Evolutionary conservation across 306 rosid genomes (phyloP).

Genomic region (Dalbergia oliveri): DNA sequence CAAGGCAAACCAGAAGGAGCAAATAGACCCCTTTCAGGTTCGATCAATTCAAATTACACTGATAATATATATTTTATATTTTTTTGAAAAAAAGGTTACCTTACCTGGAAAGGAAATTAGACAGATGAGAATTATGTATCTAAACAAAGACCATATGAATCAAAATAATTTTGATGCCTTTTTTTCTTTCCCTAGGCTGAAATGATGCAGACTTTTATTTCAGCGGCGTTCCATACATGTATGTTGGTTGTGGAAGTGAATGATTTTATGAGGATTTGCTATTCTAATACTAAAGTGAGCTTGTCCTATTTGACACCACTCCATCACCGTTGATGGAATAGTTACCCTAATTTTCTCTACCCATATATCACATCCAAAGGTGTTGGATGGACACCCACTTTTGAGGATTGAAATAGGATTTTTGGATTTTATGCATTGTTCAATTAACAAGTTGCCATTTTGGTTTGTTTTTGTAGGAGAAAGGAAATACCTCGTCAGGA

Average conservation of each 20-base stretch:
- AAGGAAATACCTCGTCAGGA: constrained; percentile 48
- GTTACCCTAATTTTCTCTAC: too few species aligned
- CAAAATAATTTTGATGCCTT: not conserved
- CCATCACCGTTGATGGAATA: too few species aligned
- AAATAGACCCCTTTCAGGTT: constrained; percentile 50
- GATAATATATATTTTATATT: not conserved
- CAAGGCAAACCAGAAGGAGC: constrained; percentile 37
- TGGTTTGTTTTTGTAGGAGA: constrained; percentile 55
- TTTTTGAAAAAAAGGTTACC: not conserved
- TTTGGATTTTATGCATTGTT: constrained; percentile 4
- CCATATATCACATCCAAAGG: too few species aligned
- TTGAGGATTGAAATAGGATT: too few species aligned
- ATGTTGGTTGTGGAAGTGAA: constrained; percentile 8
- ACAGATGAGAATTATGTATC: not conserved
- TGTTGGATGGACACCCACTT: too few species aligned
- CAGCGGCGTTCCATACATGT: not conserved
- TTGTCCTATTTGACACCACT: too few species aligned
- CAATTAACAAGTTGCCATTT: constrained; percentile 8
- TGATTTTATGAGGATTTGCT: too few species aligned
- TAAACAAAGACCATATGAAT: not conserved
- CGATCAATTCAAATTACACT: constrained; percentile 33
- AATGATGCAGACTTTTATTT: not conserved
- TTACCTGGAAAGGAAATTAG: not conserved
- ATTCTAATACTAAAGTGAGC: too few species aligned
- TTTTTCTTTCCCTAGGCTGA: not conserved